Conservation (phyloP, 768 basidiomycete species). For the Termitomyces sp. region DNA sequence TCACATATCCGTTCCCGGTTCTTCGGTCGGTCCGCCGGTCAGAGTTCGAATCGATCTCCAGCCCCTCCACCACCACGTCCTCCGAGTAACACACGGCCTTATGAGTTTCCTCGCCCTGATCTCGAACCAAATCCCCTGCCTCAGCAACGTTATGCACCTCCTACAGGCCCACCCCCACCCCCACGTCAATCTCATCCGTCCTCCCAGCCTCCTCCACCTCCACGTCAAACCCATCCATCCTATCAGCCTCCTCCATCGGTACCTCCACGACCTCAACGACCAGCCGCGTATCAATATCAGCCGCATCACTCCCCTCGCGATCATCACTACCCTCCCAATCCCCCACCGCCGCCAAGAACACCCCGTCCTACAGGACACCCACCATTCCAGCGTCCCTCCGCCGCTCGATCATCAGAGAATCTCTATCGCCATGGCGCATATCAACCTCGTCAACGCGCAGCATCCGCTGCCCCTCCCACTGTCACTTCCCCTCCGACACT, state of each 20-base stretch:
- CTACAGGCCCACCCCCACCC: constrained; percentile 20
- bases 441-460: constrained; percentile 36
- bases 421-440: constrained; percentile 14
- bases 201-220: background rate
- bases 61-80: constrained; percentile 31
- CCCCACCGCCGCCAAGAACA: constrained; percentile 6
- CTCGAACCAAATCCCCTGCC: constrained; percentile 44
- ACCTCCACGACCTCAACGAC: constrained; percentile 19
- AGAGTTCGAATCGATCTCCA: constrained; percentile 20
- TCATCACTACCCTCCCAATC: constrained; percentile 12
- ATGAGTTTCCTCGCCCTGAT: constrained; percentile 59
- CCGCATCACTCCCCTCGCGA: constrained; percentile 21
- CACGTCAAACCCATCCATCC: constrained; percentile 16
- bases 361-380: constrained; percentile 19
- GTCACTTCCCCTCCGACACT: constrained; percentile 55
- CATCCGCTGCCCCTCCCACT: constrained; percentile 33
- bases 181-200: constrained; percentile 16
- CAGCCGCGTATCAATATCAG: constrained; percentile 14
- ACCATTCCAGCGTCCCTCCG: constrained; percentile 19
- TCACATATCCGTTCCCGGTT: constrained; percentile 34
- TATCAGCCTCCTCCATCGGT: constrained; percentile 19
- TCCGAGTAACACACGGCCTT: constrained; percentile 18
- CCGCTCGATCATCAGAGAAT: constrained; percentile 20
- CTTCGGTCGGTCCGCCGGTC: constrained; percentile 42
- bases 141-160: constrained; percentile 19